These are phyloP conservation scores for Petunia hybrid DNA, from an alignment of 305 asterid genomes.

Conservation along the genomic window DNA sequence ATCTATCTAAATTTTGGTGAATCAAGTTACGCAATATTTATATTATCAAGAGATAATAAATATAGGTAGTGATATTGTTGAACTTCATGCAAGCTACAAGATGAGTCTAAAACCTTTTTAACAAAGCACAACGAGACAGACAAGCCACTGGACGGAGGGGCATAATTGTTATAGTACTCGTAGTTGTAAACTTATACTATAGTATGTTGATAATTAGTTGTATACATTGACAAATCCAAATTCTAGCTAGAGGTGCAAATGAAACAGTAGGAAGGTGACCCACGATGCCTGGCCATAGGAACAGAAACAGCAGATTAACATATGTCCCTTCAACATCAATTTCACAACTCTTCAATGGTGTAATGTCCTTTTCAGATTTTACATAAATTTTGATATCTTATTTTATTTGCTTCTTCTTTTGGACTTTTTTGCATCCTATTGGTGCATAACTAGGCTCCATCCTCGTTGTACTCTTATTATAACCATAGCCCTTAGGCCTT, in stretches of 20 bases:
- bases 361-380: conserved; percentile 27
- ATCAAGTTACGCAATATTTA: no score
- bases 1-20: no score
- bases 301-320: background rate
- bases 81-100: no score
- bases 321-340: conserved; percentile 24
- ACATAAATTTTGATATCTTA: background rate
- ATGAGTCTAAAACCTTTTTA: no score
- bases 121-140: background rate
- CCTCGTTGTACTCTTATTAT: background rate
- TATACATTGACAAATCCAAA: background rate
- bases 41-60: no score
- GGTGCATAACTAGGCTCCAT: conserved; percentile 23
- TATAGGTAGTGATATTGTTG: no score
- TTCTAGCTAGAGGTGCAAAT: background rate
- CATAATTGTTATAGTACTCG: background rate
- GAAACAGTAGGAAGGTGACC: conserved; percentile 12
- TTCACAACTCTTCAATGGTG: conserved; percentile 28
- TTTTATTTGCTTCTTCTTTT: conserved; percentile 14
- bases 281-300: conserved; percentile 12
- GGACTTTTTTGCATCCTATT: background rate
- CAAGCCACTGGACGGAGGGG: background rate
- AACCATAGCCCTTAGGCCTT: background rate
- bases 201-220: background rate
- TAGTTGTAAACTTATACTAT: background rate